Percentiles rank a stretch among this genome's conserved stretches.
Conservation (phyloP, 225 moss, liverwort and hornwort genomes). For the Marchantia polymorpha region DNA sequence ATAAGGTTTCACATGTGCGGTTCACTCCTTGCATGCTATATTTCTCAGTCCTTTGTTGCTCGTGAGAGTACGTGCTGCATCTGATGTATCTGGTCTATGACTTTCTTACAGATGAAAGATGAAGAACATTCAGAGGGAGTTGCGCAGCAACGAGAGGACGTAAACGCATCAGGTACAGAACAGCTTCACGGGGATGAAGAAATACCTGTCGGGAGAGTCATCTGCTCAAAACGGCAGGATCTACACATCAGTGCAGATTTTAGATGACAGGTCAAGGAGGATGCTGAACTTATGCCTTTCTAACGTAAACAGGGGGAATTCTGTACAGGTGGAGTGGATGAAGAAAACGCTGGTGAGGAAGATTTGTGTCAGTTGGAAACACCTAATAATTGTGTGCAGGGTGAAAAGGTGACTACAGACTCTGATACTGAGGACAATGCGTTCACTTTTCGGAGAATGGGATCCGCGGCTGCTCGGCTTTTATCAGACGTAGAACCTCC, state of each 20-base stretch:
- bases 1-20: no score
- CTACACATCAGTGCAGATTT: not conserved
- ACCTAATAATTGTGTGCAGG: not conserved
- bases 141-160: not conserved
- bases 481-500: conserved; percentile 37
- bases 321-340: conserved; percentile 11
- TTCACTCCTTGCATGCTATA: no score
- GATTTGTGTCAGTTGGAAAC: not conserved
- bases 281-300: not conserved
- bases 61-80: no score
- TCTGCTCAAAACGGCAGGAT: not conserved
- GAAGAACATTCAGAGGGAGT: not conserved
- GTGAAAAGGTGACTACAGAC: not conserved
- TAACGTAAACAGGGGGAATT: not conserved
- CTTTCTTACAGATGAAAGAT: conserved; percentile 8
- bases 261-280: not conserved
- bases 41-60: no score
- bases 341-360: conserved; percentile 1
- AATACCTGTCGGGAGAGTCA: not conserved
- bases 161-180: not conserved
- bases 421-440: conserved; percentile 23
- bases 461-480: conserved; percentile 77
- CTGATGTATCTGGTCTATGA: not conserved
- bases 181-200: not conserved
- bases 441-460: conserved; percentile 62